Base-by-base conservation (phyloP, 129 eudicot genomes). In the Artemisia tridentata region DNA sequence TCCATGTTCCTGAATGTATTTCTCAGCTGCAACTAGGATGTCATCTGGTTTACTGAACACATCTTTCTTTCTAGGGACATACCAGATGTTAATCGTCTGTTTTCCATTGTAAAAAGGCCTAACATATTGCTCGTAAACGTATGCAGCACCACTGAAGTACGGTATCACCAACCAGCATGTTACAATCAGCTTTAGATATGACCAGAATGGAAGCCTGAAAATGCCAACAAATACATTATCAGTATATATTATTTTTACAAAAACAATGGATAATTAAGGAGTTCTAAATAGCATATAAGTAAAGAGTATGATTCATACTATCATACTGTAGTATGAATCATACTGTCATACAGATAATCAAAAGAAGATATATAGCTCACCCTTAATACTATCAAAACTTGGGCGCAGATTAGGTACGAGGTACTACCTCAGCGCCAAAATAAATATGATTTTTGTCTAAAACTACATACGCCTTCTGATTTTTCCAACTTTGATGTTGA, bases 121-220 rank as follows among this genome's bases (percentile, higher is more conserved):
- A 38, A 95, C 93, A 51, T 81, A 82, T 48, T 84, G 92, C 72
- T 90, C 84, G 41, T 95, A 95, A 17, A 95, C 96, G 71, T 85
- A 88, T 51, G 99, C 93, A 41, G 99, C 99, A 52, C 97, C 99
- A 72, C 86, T 90, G 81, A 95, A 95, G 86, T 90, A 88, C 12
- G 99, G 99, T 74, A 95, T 87, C 45, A 95, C 97, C 80, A 95
- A 80, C 99, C 99, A 95, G 78, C 97, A 93, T 9, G 99, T 93
- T 27, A 84, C 81, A 11, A 93, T 80, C 81, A 93, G 96, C 80
- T 90, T 93, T 14, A 87, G 81, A 47, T 93, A 93, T 56, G 99
- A 85, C 99, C 99, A 93, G 74, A 93, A 78, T 45, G 99, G 99
- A 34, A 93, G 60, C 97, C 99, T 93, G 66, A 46, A 73, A 27